Conservation (phyloP, 805 yeast species). For the Saturnispora quitensis region DNA sequence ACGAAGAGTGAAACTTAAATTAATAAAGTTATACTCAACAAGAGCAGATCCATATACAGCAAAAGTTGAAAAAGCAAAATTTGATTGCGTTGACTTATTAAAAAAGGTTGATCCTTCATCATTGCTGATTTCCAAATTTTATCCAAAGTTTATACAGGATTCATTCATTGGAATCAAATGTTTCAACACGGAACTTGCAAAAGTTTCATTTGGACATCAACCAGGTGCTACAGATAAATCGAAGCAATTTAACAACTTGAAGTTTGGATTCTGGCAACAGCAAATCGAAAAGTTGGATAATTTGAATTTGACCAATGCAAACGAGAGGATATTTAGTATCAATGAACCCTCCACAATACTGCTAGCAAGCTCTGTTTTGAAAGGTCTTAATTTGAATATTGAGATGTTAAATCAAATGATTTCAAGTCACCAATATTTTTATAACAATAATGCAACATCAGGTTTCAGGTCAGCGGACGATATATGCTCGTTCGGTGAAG, state of each 20-base stretch:
- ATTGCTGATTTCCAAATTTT: slow-evolving; percentile 53
- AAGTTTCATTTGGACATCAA: slow-evolving; percentile 22
- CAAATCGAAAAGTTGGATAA: slow-evolving; percentile 39
- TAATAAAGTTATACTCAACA: neutral
- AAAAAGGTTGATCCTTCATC: slow-evolving; percentile 52
- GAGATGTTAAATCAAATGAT: slow-evolving; percentile 50
- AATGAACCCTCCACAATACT: slow-evolving; percentile 58
- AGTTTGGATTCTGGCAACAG: slow-evolving; percentile 71
- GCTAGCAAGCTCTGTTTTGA: slow-evolving; percentile 41
- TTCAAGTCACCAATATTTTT: slow-evolving; percentile 46
- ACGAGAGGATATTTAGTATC: slow-evolving; percentile 26
- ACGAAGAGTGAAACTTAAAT: neutral
- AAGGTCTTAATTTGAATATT: slow-evolving; percentile 43
- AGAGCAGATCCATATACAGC: slow-evolving; percentile 9
- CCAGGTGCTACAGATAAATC: slow-evolving; percentile 27
- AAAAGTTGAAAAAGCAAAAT: slow-evolving; percentile 27
- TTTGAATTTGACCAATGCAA: slow-evolving; percentile 14
- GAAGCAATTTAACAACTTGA: slow-evolving; percentile 36
- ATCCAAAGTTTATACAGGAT: slow-evolving; percentile 56
- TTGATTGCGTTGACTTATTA: slow-evolving; percentile 37
- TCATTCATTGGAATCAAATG: slow-evolving; percentile 56
- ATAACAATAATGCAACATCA: slow-evolving; percentile 38
- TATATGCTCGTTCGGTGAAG: slow-evolving; percentile 73
- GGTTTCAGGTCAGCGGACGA: slow-evolving; percentile 37
- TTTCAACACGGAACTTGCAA: slow-evolving; percentile 50